These are phyloP conservation scores for Basipetospora chlamydospora DNA, from an alignment of 2,329 filamentous ascomycete species.

Conservation along the genomic window DNA sequence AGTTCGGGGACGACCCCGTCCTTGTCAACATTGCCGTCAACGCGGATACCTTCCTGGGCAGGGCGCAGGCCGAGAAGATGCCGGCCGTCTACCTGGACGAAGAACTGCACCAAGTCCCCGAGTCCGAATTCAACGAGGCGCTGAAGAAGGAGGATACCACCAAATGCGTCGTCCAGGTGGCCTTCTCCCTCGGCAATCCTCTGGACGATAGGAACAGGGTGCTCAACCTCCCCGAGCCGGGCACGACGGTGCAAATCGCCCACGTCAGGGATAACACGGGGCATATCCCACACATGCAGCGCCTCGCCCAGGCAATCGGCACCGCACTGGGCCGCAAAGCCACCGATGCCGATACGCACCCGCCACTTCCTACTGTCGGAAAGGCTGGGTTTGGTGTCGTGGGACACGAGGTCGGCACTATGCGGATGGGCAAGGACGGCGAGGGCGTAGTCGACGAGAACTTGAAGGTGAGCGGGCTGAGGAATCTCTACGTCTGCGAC, in stretches of 20 bases:
- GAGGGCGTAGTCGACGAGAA: slow-evolving; percentile 2
- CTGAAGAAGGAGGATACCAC: not conserved
- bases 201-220: slow-evolving; percentile 4
- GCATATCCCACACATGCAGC: slow-evolving; percentile 2
- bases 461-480: slow-evolving; percentile 1
- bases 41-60: slow-evolving; percentile 4
- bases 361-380: not conserved
- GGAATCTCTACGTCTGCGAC: slow-evolving; percentile 4
- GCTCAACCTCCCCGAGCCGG: slow-evolving; percentile 3
- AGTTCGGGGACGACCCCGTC: slow-evolving; percentile 3
- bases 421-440: slow-evolving; percentile 3
- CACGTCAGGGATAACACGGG: not conserved
- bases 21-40: slow-evolving; percentile 5
- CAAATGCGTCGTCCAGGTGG: slow-evolving; percentile 3
- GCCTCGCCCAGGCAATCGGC: slow-evolving; percentile 2
- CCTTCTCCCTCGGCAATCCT: not conserved
- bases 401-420: slow-evolving; percentile 5
- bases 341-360: not conserved
- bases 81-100: slow-evolving; percentile 3
- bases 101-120: not conserved
- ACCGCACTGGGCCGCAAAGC: not conserved
- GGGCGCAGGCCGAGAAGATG: not conserved
- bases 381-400: slow-evolving; percentile 1
- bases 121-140: slow-evolving; percentile 3
- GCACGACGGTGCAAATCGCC: slow-evolving; percentile 4